phyloP scores from a whole-genome alignment of 345 rosid species.

The Ceriops zippeliana region DNA sequence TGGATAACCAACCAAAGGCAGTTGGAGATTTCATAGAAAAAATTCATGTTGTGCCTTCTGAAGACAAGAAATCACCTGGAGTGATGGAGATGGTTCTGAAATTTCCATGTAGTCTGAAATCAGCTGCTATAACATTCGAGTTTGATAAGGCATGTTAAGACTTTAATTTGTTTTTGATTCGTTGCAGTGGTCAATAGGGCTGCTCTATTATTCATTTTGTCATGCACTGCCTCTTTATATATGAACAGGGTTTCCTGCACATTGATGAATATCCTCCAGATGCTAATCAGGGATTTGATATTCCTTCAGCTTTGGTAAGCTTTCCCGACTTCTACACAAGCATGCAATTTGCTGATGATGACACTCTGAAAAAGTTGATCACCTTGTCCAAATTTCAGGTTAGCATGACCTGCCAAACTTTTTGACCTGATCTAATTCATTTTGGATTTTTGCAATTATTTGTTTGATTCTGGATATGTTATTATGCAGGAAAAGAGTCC shows the following conservation, averaged over 20 bases:
- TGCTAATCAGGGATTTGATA: constrained; percentile 97
- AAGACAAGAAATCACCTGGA: constrained; percentile 89
- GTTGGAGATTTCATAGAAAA: constrained; percentile 54
- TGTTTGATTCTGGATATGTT: constrained; percentile 15
- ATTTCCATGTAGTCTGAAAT: constrained; percentile 67
- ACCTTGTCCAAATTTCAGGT: constrained; percentile 69
- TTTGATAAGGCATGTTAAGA: constrained; percentile 72
- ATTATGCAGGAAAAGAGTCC: constrained; percentile 57
- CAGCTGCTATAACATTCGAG: constrained; percentile 75
- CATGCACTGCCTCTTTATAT: constrained; percentile 19
- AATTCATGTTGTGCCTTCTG: constrained; percentile 76
- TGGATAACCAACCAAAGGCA: constrained; percentile 57
- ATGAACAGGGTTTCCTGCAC: constrained; percentile 75
- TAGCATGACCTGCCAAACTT: constrained; percentile 16
- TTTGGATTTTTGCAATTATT: constrained; percentile 3
- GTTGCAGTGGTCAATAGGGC: not conserved
- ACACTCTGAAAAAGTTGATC: constrained; percentile 34
- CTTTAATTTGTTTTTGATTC: constrained; percentile 12
- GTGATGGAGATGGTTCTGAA: constrained; percentile 80
- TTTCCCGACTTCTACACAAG: constrained; percentile 60
- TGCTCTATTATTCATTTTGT: constrained; percentile 15
- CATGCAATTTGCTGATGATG: constrained; percentile 38
- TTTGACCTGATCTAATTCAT: constrained; percentile 1
- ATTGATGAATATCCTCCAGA: constrained; percentile 97
- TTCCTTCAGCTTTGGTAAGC: constrained; percentile 85